Evolutionary conservation across 2,329 filamentous ascomycete species (phyloP), one percentile per base, ranked within the genome.

Genomic region (Catunica adiposa): DNA sequence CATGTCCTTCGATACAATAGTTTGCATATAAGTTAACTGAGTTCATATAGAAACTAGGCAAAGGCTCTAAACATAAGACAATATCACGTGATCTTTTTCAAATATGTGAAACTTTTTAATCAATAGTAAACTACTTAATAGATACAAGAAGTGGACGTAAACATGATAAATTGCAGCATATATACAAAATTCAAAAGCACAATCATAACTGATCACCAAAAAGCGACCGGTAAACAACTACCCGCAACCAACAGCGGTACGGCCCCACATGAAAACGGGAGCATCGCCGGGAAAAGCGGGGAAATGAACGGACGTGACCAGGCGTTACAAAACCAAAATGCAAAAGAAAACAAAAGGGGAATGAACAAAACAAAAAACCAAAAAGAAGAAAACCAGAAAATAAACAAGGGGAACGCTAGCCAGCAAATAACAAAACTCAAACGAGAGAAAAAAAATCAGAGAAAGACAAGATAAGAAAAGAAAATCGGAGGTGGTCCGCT

Each of bases 281-380:
- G 31, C 25, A 37, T 25, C 3, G 44, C 23, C 9, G 29, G 29
- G 44, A 23, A 23, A 48, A 52, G 31, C 20, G 31, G 50, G 11
- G 29, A 52, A 52, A 52, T 9, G 50, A 52, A 52, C 17, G 50
- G 50, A 52, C 50, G 50, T 52, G 50, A 52, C 20, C 50, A 55
- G 25, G 26, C 37, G 38, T 44, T 15, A 46, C 20, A 34, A 20
- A 46, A 44, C 15, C n/a, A n/a, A n/a, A 23, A 53, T 22, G 34
- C 31, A 53, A 26, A 22, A 51, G 42, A 5, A 55, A 53, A 26
- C 15, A 51, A 51, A 5, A 55, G 23, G 17, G 37, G 34, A 53
- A 55, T 37, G 17, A 34, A 34, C 23, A 38, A 52, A 51, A 44
- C 38, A 26, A 46, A 4, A 14, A 52, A 40, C 9, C 17, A 53